phyloP scores from a whole-genome alignment of 768 basidiomycete genomes.

The Boletus fagicola region DNA sequence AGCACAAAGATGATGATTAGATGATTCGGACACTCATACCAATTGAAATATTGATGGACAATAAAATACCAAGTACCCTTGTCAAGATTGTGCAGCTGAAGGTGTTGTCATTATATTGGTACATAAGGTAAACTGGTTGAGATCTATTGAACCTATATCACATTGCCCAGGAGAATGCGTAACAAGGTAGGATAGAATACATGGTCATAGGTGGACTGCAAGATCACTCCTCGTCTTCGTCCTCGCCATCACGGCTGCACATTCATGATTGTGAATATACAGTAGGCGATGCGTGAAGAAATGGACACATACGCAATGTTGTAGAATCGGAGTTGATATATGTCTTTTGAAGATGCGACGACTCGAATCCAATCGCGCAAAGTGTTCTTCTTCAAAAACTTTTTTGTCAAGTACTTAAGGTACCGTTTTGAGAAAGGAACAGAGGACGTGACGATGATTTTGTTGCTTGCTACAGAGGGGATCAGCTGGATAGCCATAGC shows the following conservation, averaged over 20 bases:
- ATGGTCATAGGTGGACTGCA: neutral
- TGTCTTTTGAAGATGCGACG: constrained; percentile 90
- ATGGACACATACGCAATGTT: constrained; percentile 70
- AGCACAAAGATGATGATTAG: constrained; percentile 18
- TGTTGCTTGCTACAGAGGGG: constrained; percentile 57
- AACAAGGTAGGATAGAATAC: constrained; percentile 3
- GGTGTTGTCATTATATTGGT: neutral
- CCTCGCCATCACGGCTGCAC: constrained; percentile 46
- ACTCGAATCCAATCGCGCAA: constrained; percentile 98
- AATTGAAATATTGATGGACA: neutral
- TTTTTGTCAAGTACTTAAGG: constrained; percentile 98
- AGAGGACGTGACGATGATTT: constrained; percentile 80
- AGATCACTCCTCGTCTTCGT: constrained; percentile 52
- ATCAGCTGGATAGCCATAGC: constrained; percentile 1
- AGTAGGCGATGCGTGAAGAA: neutral
- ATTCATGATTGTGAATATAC: constrained; percentile 1
- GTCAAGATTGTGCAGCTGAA: neutral
- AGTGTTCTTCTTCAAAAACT: constrained; percentile 97
- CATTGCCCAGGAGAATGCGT: constrained; percentile 6
- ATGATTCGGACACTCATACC: constrained; percentile 6
- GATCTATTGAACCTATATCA: neutral
- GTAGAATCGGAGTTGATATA: constrained; percentile 93
- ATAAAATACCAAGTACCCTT: neutral
- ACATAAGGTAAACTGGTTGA: neutral
- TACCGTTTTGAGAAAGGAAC: constrained; percentile 96